These are phyloP conservation scores for Colletotrichum scovillei DNA, from an alignment of 2,329 filamentous ascomycete genomes.

Conservation along the genomic window DNA sequence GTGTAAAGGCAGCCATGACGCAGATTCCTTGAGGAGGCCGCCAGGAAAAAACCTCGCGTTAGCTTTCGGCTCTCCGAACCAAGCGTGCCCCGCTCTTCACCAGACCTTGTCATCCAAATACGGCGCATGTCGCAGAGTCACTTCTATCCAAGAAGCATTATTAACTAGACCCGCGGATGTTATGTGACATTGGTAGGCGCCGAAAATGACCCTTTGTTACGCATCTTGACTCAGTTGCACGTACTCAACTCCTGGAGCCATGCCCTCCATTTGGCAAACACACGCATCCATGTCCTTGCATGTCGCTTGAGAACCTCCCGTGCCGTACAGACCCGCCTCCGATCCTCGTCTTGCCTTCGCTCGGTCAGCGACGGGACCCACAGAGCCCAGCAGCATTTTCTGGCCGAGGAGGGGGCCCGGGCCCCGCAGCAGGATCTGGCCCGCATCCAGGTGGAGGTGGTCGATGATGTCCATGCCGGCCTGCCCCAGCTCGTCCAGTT, in stretches of 20 bases:
- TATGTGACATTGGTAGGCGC: too few species aligned
- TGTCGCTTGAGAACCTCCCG: background rate
- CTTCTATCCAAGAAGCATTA: background rate
- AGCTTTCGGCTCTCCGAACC: background rate
- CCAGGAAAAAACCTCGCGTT: background rate
- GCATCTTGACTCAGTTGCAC: background rate
- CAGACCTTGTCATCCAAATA: background rate
- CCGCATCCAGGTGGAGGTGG: background rate
- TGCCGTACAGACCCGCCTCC: background rate
- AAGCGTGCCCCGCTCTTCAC: too few species aligned
- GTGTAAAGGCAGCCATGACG: too few species aligned
- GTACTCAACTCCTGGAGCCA: background rate
- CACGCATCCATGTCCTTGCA: background rate
- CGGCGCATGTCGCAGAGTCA: background rate
- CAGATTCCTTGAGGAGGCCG: too few species aligned
- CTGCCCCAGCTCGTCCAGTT: background rate
- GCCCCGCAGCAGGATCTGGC: background rate
- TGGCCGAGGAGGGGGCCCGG: background rate
- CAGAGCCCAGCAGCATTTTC: background rate
- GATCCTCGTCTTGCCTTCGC: background rate
- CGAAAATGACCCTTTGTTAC: background rate
- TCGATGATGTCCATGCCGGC: slow-evolving; percentile 8
- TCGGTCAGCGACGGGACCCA: background rate
- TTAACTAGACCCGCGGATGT: background rate
- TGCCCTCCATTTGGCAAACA: background rate